Evolutionary conservation across 371 early-diverging fungal genomes (phyloP).

Genomic region (Choanephora cucurbitarum): DNA sequence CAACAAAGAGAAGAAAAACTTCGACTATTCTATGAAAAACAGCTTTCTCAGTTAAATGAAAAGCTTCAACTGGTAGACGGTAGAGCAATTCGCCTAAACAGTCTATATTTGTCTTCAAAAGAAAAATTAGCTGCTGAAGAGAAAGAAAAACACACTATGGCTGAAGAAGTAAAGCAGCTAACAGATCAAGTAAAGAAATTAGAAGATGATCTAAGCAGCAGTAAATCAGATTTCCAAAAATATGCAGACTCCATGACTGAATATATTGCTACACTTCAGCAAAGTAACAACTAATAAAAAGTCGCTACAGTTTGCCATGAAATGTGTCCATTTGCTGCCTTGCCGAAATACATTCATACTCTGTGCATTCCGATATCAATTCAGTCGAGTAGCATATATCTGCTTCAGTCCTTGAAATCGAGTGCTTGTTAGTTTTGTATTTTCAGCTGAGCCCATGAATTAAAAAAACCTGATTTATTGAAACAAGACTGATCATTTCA

Average conservation of each 20-base stretch:
- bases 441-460: no score
- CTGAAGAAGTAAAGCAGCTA: constrained; percentile 30
- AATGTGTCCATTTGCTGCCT: background rate
- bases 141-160: constrained; percentile 23
- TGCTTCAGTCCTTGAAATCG: no score
- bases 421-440: no score
- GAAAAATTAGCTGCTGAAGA: constrained; percentile 29
- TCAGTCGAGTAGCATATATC: no score
- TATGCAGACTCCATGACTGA: constrained; percentile 46
- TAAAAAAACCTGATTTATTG: no score
- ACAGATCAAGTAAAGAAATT: constrained; percentile 32
- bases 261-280: constrained; percentile 28
- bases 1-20: constrained; percentile 23
- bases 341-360: no score
- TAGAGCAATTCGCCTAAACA: constrained; percentile 38
- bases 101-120: constrained; percentile 33
- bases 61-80: constrained; percentile 47
- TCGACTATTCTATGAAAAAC: constrained; percentile 34
- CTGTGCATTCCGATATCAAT: no score
- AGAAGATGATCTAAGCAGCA: constrained; percentile 37
- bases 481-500: no score
- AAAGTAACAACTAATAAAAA: constrained; percentile 1
- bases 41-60: constrained; percentile 31
- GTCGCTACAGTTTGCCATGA: no score
- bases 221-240: constrained; percentile 41